Conservation (phyloP, 1,139 yeast genomes). For the Protomyces inouyei region DNA sequence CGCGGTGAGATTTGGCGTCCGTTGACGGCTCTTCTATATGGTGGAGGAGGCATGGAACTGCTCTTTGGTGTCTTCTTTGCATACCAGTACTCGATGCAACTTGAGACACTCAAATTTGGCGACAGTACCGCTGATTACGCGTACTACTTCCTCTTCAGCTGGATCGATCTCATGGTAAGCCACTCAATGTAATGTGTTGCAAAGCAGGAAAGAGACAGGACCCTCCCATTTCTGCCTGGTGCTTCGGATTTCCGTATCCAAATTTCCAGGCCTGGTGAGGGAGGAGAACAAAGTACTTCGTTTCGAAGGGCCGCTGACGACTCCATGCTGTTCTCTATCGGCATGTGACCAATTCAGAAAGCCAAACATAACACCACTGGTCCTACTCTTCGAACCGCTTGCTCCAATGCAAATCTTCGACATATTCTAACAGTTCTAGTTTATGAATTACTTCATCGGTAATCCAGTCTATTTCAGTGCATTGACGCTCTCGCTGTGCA, state of each 20-base stretch:
- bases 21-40: conserved; percentile 39
- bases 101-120: conserved; percentile 38
- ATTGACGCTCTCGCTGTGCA: conserved; percentile 32
- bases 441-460: conserved; percentile 2
- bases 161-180: conserved; percentile 38
- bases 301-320: conserved; percentile 32
- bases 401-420: conserved; percentile 12
- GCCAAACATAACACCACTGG: conserved; percentile 32
- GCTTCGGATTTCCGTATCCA: conserved; percentile 15
- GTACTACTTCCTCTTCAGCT: conserved; percentile 37
- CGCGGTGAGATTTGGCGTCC: conserved; percentile 39
- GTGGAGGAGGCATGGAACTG: conserved; percentile 37
- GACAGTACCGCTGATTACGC: conserved; percentile 38
- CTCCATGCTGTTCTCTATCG: conserved; percentile 34
- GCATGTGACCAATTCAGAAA: conserved; percentile 32
- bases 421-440: conserved; percentile 26
- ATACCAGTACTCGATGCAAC: conserved; percentile 37
- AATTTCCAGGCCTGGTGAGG: conserved; percentile 40
- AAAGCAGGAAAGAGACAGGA: conserved; percentile 1
- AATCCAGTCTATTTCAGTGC: conserved; percentile 4
- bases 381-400: conserved; percentile 27
- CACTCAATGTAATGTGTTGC: conserved; percentile 13
- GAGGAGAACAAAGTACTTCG: conserved; percentile 38
- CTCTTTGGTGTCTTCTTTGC: conserved; percentile 33
- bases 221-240: conserved; percentile 24